Conservation (phyloP, 495 filamentous ascomycete genomes). For the Terfezia boudieri region DNA sequence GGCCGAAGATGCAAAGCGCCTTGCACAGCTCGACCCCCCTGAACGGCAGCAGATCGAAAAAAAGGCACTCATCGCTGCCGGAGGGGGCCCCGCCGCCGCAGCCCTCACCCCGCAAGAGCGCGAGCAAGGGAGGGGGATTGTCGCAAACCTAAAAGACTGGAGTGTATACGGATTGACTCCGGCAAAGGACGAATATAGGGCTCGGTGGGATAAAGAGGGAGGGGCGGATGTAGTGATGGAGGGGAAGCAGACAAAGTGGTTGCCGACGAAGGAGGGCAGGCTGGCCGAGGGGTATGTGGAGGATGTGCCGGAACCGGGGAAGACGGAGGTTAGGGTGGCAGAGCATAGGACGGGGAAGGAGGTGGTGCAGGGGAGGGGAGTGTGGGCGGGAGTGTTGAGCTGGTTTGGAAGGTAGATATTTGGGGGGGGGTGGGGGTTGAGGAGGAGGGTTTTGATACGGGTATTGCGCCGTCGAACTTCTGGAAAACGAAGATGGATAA, state of each 20-base stretch:
- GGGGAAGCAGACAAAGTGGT: background rate
- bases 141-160: conserved; percentile 17
- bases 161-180: conserved; percentile 20
- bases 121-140: conserved; percentile 2
- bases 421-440: background rate
- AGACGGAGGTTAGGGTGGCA: background rate
- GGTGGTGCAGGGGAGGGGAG: background rate
- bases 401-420: background rate
- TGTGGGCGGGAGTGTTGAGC: background rate
- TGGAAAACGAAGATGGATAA: too few species aligned
- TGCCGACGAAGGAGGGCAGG: conserved; percentile 10
- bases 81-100: conserved; percentile 1
- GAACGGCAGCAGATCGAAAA: background rate
- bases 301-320: background rate
- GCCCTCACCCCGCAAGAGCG: background rate
- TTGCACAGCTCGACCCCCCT: background rate
- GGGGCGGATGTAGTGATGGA: background rate
- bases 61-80: conserved; percentile 10
- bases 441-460: background rate
- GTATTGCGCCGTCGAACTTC: too few species aligned
- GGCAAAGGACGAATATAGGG: conserved; percentile 10
- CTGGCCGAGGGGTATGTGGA: conserved; percentile 1
- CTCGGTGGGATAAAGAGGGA: conserved; percentile 2
- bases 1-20: conserved; percentile 9
- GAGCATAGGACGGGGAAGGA: background rate